phyloP scores from a whole-genome alignment of 441 rosid genomes.

The Geranium incanum region DNA sequence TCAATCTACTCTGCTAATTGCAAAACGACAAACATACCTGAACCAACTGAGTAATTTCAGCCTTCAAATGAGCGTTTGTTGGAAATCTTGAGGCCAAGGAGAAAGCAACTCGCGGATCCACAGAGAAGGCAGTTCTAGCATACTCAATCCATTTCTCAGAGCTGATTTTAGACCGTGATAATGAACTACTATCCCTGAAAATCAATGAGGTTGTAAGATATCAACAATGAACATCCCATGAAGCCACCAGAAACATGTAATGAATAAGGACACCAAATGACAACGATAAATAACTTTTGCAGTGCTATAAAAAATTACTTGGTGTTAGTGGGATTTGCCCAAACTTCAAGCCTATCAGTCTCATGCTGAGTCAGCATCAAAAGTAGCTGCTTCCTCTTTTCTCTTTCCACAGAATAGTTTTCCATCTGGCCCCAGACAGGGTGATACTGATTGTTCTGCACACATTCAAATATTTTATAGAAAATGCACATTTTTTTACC shows the following conservation, averaged over 20 bases:
- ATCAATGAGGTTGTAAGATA: constrained; percentile 21
- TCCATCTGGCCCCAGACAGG: constrained; percentile 98
- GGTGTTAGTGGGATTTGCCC: constrained; percentile 85
- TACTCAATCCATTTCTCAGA: constrained; percentile 82
- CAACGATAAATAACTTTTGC: neutral
- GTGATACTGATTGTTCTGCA: constrained; percentile 67
- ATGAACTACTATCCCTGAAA: constrained; percentile 50
- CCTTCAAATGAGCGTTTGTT: constrained; percentile 53
- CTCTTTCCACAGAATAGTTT: constrained; percentile 66
- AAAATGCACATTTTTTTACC: constrained; percentile 10
- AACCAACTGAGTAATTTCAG: constrained; percentile 81
- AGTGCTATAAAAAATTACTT: constrained; percentile 22
- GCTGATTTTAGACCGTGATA: constrained; percentile 58
- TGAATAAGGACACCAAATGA: neutral
- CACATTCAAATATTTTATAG: constrained; percentile 21
- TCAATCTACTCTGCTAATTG: constrained; percentile 3
- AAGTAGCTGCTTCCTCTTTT: constrained; percentile 85
- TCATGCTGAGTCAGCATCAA: constrained; percentile 91
- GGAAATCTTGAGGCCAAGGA: constrained; percentile 83
- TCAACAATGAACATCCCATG: constrained; percentile 17
- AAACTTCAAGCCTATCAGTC: constrained; percentile 97
- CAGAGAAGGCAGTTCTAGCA: constrained; percentile 82
- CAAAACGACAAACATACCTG: constrained; percentile 46
- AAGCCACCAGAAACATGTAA: neutral
- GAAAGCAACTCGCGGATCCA: constrained; percentile 83